Conservation (phyloP, 768 basidiomycete species). For the Cystofilobasidium capitatum region DNA sequence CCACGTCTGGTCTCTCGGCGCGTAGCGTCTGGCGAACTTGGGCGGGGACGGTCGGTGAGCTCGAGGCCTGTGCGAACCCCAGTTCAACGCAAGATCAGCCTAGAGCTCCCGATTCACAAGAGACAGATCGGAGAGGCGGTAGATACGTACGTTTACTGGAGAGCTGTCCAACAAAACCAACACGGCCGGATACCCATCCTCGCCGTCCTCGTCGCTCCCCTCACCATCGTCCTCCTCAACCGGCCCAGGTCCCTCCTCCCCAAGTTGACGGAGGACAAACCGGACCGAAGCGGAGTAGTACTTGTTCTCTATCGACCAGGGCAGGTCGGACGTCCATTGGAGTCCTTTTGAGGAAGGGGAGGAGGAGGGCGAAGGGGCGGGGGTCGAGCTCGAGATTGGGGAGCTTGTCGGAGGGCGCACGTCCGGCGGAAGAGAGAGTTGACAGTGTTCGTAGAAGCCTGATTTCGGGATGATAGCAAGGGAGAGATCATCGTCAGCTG, state of each 20-base stretch:
- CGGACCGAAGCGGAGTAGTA: not conserved
- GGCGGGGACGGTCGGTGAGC: not conserved
- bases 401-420: no score
- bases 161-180: not conserved
- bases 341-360: no score
- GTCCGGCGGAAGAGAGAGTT: not conserved
- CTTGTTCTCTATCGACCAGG: not conserved
- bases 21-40: not conserved
- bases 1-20: not conserved
- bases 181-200: not conserved
- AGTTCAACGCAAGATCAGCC: no score
- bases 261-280: not conserved
- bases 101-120: no score
- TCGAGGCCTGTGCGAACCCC: not conserved
- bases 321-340: not conserved
- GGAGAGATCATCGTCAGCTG: not conserved
- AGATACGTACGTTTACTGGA: not conserved
- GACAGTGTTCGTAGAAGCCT: constrained; percentile 1
- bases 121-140: not conserved
- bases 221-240: not conserved
- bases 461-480: not conserved
- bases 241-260: not conserved
- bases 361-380: no score
- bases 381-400: no score
- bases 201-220: not conserved